Percentiles rank a stretch among this genome's conserved stretches.
Evolutionary conservation across 2,329 filamentous ascomycete species (phyloP).

Genomic region (Calonectria multiphialidica): DNA sequence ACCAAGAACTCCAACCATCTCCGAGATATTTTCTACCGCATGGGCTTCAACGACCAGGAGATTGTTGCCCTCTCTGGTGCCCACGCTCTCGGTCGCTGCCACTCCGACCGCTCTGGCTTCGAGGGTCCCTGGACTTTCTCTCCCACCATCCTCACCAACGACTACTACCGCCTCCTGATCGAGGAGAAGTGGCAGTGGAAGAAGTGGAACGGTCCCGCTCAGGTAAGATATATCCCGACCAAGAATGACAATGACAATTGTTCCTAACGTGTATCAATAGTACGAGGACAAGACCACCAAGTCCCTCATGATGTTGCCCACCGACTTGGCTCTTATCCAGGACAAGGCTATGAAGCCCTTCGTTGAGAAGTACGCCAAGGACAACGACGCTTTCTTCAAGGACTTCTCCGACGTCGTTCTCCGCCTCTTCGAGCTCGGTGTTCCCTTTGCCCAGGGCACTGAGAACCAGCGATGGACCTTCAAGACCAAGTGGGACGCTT

Average conservation of each 20-base stretch:
- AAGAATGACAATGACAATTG: not conserved
- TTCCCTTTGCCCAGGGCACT: slow-evolving; percentile 80
- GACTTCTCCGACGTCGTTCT: slow-evolving; percentile 85
- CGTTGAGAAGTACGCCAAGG: slow-evolving; percentile 90
- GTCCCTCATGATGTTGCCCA: slow-evolving; percentile 96
- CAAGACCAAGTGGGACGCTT: slow-evolving; percentile 65
- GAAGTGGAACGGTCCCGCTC: slow-evolving; percentile 93
- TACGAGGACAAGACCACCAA: slow-evolving; percentile 90
- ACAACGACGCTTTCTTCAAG: slow-evolving; percentile 92
- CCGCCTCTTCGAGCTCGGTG: slow-evolving; percentile 93
- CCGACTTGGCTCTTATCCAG: slow-evolving; percentile 87
- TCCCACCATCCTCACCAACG: slow-evolving; percentile 92
- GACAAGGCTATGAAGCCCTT: slow-evolving; percentile 87
- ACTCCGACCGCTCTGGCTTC: slow-evolving; percentile 89
- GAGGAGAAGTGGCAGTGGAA: slow-evolving; percentile 93
- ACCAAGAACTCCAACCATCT: slow-evolving; percentile 84
- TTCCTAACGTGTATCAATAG: slow-evolving; percentile 53
- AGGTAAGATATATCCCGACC: slow-evolving; percentile 51
- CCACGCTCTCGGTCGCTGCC: slow-evolving; percentile 90
- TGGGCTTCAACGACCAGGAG: slow-evolving; percentile 98
- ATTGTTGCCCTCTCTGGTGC: slow-evolving; percentile 92
- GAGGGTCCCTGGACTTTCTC: slow-evolving; percentile 94
- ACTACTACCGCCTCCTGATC: slow-evolving; percentile 89
- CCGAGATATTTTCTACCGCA: slow-evolving; percentile 92
- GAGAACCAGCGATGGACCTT: slow-evolving; percentile 71